Conservation (phyloP, 805 yeast genomes). For the Saturnispora hagleri region DNA sequence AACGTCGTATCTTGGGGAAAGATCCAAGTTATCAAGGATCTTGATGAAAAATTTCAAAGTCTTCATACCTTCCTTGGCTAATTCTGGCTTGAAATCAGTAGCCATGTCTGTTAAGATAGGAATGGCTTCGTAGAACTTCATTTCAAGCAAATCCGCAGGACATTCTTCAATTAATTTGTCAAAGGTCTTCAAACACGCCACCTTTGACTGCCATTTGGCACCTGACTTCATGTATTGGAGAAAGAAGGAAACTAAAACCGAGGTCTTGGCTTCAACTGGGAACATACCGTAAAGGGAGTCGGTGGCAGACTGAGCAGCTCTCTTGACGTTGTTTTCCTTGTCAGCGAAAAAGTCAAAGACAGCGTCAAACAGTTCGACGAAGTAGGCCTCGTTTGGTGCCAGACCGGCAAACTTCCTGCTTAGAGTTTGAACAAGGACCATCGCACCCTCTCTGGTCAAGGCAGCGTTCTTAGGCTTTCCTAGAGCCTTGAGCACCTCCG, state of each 20-base stretch:
- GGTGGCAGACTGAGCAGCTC: slow-evolving; percentile 75
- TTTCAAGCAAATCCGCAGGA: slow-evolving; percentile 78
- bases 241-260: slow-evolving; percentile 56
- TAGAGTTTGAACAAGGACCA: slow-evolving; percentile 48
- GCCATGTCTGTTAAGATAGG: slow-evolving; percentile 85
- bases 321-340: slow-evolving; percentile 76
- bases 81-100: slow-evolving; percentile 94
- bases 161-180: slow-evolving; percentile 71
- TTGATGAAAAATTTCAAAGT: slow-evolving; percentile 64
- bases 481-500: slow-evolving; percentile 54
- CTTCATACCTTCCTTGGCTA: slow-evolving; percentile 74
- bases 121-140: slow-evolving; percentile 65
- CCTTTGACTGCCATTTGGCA: slow-evolving; percentile 89
- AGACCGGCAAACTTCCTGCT: slow-evolving; percentile 53
- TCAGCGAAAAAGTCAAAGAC: slow-evolving; percentile 73
- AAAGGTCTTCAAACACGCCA: slow-evolving; percentile 65
- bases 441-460: slow-evolving; percentile 67
- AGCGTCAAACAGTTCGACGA: slow-evolving; percentile 51
- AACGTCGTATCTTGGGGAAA: slow-evolving; percentile 73
- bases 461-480: slow-evolving; percentile 67
- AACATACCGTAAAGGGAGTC: slow-evolving; percentile 61
- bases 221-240: slow-evolving; percentile 61
- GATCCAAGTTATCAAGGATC: slow-evolving; percentile 86
- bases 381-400: slow-evolving; percentile 67
- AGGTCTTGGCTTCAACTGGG: slow-evolving; percentile 70